Percentiles rank a stretch among this genome's conserved stretches.
phyloP scores from a whole-genome alignment of 2,329 filamentous ascomycete species.

The Coniella lustricola region DNA sequence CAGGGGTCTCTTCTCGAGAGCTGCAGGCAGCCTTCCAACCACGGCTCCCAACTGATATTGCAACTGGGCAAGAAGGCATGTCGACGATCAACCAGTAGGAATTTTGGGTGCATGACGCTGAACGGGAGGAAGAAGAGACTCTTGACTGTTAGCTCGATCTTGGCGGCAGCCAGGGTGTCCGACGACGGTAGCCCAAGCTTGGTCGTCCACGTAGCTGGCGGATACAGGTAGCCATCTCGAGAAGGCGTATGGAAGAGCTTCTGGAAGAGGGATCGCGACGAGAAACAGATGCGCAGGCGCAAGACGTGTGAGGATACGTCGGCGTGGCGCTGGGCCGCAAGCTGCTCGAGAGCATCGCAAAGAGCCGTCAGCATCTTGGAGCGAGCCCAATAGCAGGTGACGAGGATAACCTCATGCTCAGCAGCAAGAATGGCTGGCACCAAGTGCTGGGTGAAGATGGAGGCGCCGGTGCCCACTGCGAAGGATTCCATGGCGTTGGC shows the following conservation, averaged over 20 bases:
- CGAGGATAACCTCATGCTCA: conserved; percentile 60
- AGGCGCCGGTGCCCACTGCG: conserved; percentile 50
- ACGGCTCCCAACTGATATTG: conserved; percentile 82
- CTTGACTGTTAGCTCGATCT: conserved; percentile 64
- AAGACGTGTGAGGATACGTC: conserved; percentile 30
- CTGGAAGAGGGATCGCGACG: conserved; percentile 63
- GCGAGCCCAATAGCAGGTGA: conserved; percentile 76
- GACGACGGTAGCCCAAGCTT: conserved; percentile 58
- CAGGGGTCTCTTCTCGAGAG: conserved; percentile 30
- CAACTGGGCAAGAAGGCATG: conserved; percentile 68
- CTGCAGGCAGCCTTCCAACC: conserved; percentile 73
- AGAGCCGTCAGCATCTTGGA: conserved; percentile 56
- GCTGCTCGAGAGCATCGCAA: conserved; percentile 46
- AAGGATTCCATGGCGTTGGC: conserved; percentile 30
- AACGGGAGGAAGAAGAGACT: conserved; percentile 74
- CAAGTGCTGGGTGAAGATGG: conserved; percentile 47
- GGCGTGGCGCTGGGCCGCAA: conserved; percentile 37
- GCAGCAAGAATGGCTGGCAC: conserved; percentile 56
- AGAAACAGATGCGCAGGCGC: conserved; percentile 68
- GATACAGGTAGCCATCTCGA: conserved; percentile 53
- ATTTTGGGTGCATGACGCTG: conserved; percentile 85
- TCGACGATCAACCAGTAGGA: conserved; percentile 63
- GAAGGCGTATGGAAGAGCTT: conserved; percentile 69
- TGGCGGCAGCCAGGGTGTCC: conserved; percentile 42
- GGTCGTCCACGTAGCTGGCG: conserved; percentile 48